A percentile compares a stretch with the other conserved stretches of the same genome.
These are phyloP conservation scores for Helotiales sp. DNA, from an alignment of 2,329 filamentous ascomycete species.

Conservation along the genomic window DNA sequence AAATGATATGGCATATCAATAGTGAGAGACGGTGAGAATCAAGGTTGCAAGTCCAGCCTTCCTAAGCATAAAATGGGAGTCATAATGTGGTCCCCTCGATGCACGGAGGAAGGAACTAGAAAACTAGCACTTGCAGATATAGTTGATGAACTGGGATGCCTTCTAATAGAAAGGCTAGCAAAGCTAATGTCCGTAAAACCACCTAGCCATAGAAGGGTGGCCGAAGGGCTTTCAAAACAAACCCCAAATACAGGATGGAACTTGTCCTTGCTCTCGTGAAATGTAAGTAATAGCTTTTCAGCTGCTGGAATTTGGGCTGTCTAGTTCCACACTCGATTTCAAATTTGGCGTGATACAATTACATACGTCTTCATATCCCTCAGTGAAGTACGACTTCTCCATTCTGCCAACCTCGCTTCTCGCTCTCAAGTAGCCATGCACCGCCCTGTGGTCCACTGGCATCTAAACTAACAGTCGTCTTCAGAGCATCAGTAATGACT, in stretches of 20 bases:
- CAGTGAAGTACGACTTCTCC: constrained; percentile 17
- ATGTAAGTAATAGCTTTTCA: too few relatives aligned
- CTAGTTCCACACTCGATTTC: neutral
- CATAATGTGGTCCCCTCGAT: constrained; percentile 68
- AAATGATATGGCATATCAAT: constrained; percentile 76
- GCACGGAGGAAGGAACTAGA: constrained; percentile 75
- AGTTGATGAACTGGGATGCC: constrained; percentile 76
- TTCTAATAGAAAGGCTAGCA: constrained; percentile 46
- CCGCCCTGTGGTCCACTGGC: constrained; percentile 68
- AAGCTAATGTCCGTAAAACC: constrained; percentile 43
- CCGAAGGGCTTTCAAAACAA: too few relatives aligned
- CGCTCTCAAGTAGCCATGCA: constrained; percentile 69
- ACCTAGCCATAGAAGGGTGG: too few relatives aligned
- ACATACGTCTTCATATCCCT: too few relatives aligned
- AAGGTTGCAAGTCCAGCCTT: constrained; percentile 63
- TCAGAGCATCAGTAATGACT: constrained; percentile 72
- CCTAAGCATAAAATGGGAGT: constrained; percentile 69
- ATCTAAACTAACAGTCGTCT: constrained; percentile 76
- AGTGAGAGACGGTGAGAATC: constrained; percentile 71
- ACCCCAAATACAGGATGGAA: neutral
- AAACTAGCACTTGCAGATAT: constrained; percentile 68
- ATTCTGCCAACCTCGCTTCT: constrained; percentile 44
- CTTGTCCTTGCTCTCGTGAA: neutral
- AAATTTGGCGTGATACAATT: neutral
- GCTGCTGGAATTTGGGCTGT: neutral